These are phyloP conservation scores for Hypholoma fasciculare DNA, from an alignment of 768 basidiomycete genomes.

Conservation along the genomic window DNA sequence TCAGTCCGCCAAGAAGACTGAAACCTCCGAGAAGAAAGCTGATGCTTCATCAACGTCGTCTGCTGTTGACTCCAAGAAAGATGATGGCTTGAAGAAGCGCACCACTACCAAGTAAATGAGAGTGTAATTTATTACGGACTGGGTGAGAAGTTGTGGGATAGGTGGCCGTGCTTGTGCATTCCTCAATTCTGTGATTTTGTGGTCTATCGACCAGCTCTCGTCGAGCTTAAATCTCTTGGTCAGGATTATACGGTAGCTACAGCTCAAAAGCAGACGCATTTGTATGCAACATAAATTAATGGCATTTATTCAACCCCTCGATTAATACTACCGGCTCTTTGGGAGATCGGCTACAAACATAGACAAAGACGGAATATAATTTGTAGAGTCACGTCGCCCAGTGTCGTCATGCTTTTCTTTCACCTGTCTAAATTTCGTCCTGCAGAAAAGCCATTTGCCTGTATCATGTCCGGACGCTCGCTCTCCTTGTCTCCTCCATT, in stretches of 20 bases:
- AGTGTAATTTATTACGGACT: not conserved
- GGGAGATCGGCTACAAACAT: conserved; percentile 9
- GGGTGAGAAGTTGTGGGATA: not conserved
- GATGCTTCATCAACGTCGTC: conserved; percentile 68
- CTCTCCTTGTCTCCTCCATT: conserved; percentile 49
- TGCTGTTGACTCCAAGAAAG: conserved; percentile 74
- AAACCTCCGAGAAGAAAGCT: conserved; percentile 62
- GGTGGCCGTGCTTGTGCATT: conserved; percentile 11
- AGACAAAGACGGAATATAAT: not conserved
- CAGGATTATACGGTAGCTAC: conserved; percentile 9
- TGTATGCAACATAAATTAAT: conserved; percentile 9
- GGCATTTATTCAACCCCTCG: conserved; percentile 2
- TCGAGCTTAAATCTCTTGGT: conserved; percentile 1
- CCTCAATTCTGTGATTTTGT: conserved; percentile 5
- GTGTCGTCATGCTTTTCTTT: conserved; percentile 1
- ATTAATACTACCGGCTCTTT: not conserved
- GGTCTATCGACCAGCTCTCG: conserved; percentile 9
- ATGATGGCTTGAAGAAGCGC: conserved; percentile 78
- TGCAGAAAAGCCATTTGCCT: not conserved
- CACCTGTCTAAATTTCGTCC: not conserved
- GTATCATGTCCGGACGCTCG: conserved; percentile 54
- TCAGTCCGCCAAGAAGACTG: conserved; percentile 78
- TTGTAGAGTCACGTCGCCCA: not conserved
- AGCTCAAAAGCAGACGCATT: conserved; percentile 15
- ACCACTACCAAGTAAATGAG: conserved; percentile 37